Conservation (phyloP, 2,329 filamentous ascomycete genomes). For the Chrysoporthe deuterocubensis region DNA sequence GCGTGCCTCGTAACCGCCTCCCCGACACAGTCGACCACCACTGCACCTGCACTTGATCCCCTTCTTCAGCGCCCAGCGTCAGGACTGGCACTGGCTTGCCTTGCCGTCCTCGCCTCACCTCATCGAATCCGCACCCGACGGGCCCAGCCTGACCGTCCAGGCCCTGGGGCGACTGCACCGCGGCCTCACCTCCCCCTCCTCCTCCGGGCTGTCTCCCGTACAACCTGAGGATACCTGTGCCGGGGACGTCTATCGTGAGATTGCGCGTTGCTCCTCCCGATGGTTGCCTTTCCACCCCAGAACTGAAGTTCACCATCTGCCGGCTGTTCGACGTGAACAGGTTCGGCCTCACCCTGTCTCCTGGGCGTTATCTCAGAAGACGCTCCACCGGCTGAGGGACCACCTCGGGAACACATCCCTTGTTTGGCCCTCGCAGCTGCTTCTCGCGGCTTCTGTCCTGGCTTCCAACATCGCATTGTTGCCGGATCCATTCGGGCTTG, state of each 20-base stretch:
- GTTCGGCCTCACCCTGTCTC: constrained; percentile 1
- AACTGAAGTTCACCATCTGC: not conserved
- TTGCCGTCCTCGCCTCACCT: not conserved
- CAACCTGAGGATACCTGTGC: not conserved
- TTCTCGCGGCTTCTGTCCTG: constrained; percentile 3
- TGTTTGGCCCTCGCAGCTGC: not conserved
- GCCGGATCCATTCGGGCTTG: not conserved
- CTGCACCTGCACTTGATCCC: constrained; percentile 7
- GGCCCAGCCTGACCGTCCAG: not conserved
- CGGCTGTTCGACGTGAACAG: not conserved
- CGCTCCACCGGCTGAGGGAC: constrained; percentile 1
- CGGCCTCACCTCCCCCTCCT: not conserved
- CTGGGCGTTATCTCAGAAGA: not conserved
- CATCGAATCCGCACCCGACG: not conserved
- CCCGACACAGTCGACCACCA: not conserved
- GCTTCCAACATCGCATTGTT: not conserved
- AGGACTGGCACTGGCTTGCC: not conserved
- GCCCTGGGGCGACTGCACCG: not conserved
- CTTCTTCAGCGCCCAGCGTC: not conserved
- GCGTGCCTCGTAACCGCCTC: not conserved
- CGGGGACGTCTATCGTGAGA: not conserved
- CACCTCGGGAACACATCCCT: not conserved
- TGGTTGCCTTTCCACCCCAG: constrained; percentile 3
- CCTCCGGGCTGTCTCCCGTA: not conserved
- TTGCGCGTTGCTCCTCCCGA: constrained; percentile 7